Percentiles rank a stretch among this genome's conserved stretches.
These are phyloP conservation scores for Kluyveromyces lactis DNA, from an alignment of 805 yeast species.

Conservation along the genomic window DNA sequence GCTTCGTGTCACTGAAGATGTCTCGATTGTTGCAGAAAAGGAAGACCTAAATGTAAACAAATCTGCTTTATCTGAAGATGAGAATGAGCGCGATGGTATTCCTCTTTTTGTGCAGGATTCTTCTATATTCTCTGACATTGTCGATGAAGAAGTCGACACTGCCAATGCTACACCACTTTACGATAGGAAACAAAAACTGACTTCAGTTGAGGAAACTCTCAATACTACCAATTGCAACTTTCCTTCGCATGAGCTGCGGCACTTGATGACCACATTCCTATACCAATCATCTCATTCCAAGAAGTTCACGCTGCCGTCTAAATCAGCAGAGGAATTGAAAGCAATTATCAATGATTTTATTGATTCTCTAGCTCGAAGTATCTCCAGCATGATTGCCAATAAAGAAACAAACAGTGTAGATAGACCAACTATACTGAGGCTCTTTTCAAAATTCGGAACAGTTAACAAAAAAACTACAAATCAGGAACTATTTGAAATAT, in stretches of 20 bases:
- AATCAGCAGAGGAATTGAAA: not conserved
- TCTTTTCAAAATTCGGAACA: conserved; percentile 12
- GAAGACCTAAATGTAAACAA: not conserved
- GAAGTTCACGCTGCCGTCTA: not conserved
- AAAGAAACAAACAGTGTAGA: conserved; percentile 2
- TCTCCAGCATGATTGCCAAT: conserved; percentile 3
- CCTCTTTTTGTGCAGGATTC: too few species aligned
- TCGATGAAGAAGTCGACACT: too few species aligned
- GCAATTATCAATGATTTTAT: conserved; percentile 5
- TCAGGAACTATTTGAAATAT: conserved; percentile 20
- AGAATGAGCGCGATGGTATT: too few species aligned
- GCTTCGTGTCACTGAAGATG: not conserved
- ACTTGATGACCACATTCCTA: not conserved
- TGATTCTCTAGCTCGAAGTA: conserved; percentile 4
- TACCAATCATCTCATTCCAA: not conserved
- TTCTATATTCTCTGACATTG: too few species aligned
- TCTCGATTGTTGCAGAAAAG: not conserved
- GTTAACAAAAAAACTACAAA: conserved; percentile 10
- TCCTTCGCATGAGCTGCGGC: not conserved
- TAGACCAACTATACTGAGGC: conserved; percentile 10
- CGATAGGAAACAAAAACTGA: too few species aligned
- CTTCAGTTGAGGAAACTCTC: too few species aligned
- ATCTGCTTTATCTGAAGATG: too few species aligned
- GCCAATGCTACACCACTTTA: too few species aligned
- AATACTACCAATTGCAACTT: too few species aligned